A percentile compares a stretch with the other conserved stretches of the same genome.
Evolutionary conservation across 1,284 basidiomycete species (phyloP).

Genomic region (Irpex sp.): DNA sequence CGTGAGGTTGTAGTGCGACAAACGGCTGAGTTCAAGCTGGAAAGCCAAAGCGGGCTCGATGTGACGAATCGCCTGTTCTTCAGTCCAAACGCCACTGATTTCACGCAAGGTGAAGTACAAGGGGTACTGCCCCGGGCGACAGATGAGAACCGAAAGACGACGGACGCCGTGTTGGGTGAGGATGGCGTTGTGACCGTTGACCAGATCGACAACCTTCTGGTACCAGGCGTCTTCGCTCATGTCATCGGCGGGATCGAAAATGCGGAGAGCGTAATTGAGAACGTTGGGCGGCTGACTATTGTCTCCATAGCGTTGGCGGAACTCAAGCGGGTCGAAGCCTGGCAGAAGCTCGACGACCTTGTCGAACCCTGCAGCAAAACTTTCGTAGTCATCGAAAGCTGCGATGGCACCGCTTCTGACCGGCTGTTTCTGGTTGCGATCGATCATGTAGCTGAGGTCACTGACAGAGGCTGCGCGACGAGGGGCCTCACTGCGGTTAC

Average conservation of each 20-base stretch:
- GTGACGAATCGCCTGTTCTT: slow-evolving; percentile 96
- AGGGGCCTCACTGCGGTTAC: slow-evolving; percentile 26
- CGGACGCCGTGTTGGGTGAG: slow-evolving; percentile 80
- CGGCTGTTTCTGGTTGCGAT: slow-evolving; percentile 78
- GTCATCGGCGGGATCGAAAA: slow-evolving; percentile 75
- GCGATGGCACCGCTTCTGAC: slow-evolving; percentile 85
- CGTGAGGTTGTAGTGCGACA: slow-evolving; percentile 95
- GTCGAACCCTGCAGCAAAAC: slow-evolving; percentile 71
- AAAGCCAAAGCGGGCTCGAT: slow-evolving; percentile 98
- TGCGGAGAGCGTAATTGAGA: slow-evolving; percentile 86
- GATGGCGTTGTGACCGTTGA: slow-evolving; percentile 65
- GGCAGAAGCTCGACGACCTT: slow-evolving; percentile 67
- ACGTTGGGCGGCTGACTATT: slow-evolving; percentile 82
- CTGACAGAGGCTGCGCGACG: slow-evolving; percentile 82
- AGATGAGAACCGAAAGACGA: slow-evolving; percentile 89
- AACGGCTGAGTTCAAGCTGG: slow-evolving; percentile 94
- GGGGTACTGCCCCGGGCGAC: slow-evolving; percentile 88
- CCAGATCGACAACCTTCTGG: slow-evolving; percentile 65
- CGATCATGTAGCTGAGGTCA: slow-evolving; percentile 89
- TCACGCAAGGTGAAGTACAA: slow-evolving; percentile 92
- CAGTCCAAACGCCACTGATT: slow-evolving; percentile 75
- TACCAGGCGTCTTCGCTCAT: slow-evolving; percentile 78
- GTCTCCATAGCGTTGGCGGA: slow-evolving; percentile 67
- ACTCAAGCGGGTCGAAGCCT: slow-evolving; percentile 66
- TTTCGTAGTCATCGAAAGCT: slow-evolving; percentile 75